Conservation (phyloP, 2,329 filamentous ascomycete species). For the Helminthosporium solani region DNA sequence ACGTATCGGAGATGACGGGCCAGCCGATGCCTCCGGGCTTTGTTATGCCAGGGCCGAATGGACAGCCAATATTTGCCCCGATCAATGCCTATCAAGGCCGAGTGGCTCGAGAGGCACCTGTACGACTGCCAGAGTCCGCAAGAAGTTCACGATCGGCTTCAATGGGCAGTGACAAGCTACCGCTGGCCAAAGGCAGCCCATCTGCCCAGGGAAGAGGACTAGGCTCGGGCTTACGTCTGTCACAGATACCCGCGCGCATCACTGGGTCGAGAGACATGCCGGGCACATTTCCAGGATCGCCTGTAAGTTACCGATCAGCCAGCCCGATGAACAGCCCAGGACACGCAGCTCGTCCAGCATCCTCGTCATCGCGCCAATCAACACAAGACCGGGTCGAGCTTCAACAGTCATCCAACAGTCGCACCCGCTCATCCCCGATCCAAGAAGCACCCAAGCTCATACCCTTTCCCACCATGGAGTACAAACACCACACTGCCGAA, state of each 20-base stretch:
- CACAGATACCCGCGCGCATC: conserved; percentile 33
- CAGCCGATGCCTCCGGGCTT: conserved; percentile 45
- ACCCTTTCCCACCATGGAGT: conserved; percentile 29
- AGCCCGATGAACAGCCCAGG: conserved; percentile 17
- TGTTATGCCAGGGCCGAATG: conserved; percentile 51
- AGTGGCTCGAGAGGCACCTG: conserved; percentile 40
- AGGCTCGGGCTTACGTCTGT: conserved; percentile 3
- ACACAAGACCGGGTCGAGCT: conserved; percentile 15
- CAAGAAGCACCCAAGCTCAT: conserved; percentile 26
- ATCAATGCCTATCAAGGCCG: conserved; percentile 44
- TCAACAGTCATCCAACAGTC: conserved; percentile 13
- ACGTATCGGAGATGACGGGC: conserved; percentile 13
- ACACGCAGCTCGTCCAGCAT: conserved; percentile 15
- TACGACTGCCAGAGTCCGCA: conserved; percentile 37
- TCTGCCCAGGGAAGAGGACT: not conserved
- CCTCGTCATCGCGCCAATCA: conserved; percentile 21
- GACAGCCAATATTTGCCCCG: conserved; percentile 48
- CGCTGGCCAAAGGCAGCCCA: not conserved
- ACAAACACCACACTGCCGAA: conserved; percentile 25
- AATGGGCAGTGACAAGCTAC: conserved; percentile 32
- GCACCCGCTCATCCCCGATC: conserved; percentile 22
- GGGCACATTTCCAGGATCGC: conserved; percentile 38
- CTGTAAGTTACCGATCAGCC: conserved; percentile 20
- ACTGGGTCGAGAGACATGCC: conserved; percentile 36
- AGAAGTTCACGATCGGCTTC: conserved; percentile 47